These are phyloP conservation scores for Diaporthe nobilis DNA, from an alignment of 2,329 filamentous ascomycete species.

Conservation along the genomic window DNA sequence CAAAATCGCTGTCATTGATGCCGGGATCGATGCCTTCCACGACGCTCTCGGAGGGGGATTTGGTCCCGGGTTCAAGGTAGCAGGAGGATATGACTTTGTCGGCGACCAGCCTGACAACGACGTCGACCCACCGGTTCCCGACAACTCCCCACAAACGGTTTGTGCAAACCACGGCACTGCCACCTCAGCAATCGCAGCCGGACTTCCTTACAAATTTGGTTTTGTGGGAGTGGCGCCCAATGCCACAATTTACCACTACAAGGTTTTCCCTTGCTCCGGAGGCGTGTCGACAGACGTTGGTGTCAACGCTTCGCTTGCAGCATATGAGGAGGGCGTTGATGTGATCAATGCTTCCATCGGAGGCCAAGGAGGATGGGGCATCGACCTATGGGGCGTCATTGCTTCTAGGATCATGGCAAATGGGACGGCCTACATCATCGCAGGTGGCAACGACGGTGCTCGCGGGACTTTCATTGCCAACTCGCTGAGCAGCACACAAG, in stretches of 20 bases:
- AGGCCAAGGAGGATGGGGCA: slow-evolving; percentile 29
- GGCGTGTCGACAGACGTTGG: slow-evolving; percentile 17
- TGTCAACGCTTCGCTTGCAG: slow-evolving; percentile 30
- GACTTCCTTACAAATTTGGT: slow-evolving; percentile 24
- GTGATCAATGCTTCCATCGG: slow-evolving; percentile 35
- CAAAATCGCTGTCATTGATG: slow-evolving; percentile 5
- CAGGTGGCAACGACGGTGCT: slow-evolving; percentile 32
- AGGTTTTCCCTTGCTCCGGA: slow-evolving; percentile 32
- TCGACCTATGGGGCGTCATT: slow-evolving; percentile 25
- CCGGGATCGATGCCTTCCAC: slow-evolving; percentile 5
- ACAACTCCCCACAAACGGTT: slow-evolving; percentile 13
- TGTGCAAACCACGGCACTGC: slow-evolving; percentile 35
- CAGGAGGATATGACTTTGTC: slow-evolving; percentile 24
- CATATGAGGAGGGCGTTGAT: slow-evolving; percentile 32
- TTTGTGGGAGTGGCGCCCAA: slow-evolving; percentile 30
- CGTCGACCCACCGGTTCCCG: slow-evolving; percentile 12
- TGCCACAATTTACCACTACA: slow-evolving; percentile 25
- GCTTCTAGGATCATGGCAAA: slow-evolving; percentile 25
- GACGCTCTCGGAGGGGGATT: slow-evolving; percentile 5
- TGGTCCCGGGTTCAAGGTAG: slow-evolving; percentile 24
- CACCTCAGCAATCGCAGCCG: slow-evolving; percentile 27
- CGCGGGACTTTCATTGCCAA: slow-evolving; percentile 23
- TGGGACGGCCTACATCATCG: slow-evolving; percentile 25
- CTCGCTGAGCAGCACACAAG: slow-evolving; percentile 23
- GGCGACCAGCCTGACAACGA: slow-evolving; percentile 28